Conservation (phyloP, 768 basidiomycete species). For the Collybiopsis confluens region DNA sequence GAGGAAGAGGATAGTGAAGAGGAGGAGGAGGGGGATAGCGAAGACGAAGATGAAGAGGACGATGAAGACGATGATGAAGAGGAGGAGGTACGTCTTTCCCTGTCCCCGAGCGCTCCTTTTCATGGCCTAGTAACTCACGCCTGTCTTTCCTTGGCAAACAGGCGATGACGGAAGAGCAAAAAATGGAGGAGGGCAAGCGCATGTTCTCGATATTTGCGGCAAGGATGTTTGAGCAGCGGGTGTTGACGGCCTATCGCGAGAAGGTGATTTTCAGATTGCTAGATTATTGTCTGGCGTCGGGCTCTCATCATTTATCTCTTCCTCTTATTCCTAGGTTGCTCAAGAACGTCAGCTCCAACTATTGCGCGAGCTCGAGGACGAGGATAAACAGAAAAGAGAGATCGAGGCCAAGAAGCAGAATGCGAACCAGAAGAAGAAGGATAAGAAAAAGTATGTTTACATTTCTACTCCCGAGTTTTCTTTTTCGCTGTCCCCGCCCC, state of each 20-base stretch:
- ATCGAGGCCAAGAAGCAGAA: slow-evolving; percentile 90
- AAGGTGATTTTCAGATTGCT: no score
- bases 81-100: slow-evolving; percentile 32
- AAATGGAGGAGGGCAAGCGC: slow-evolving; percentile 97
- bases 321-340: slow-evolving; percentile 63
- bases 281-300: no score
- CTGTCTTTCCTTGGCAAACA: no score
- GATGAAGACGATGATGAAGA: slow-evolving; percentile 52
- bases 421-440: slow-evolving; percentile 99
- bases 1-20: slow-evolving; percentile 40
- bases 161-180: slow-evolving; percentile 92
- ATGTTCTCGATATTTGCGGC: slow-evolving; percentile 99
- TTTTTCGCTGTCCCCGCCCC: no score
- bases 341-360: slow-evolving; percentile 93
- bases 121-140: no score
- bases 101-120: slow-evolving; percentile 11
- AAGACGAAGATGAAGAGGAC: slow-evolving; percentile 46
- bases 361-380: slow-evolving; percentile 91
- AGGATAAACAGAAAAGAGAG: slow-evolving; percentile 83
- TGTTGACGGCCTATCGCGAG: slow-evolving; percentile 93
- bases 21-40: slow-evolving; percentile 46
- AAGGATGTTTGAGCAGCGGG: slow-evolving; percentile 98
- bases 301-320: no score
- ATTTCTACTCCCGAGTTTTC: background rate
- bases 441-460: slow-evolving; percentile 71